Conservation (phyloP, 2,329 filamentous ascomycete genomes). For the Fusarium brevicatenulatum region DNA sequence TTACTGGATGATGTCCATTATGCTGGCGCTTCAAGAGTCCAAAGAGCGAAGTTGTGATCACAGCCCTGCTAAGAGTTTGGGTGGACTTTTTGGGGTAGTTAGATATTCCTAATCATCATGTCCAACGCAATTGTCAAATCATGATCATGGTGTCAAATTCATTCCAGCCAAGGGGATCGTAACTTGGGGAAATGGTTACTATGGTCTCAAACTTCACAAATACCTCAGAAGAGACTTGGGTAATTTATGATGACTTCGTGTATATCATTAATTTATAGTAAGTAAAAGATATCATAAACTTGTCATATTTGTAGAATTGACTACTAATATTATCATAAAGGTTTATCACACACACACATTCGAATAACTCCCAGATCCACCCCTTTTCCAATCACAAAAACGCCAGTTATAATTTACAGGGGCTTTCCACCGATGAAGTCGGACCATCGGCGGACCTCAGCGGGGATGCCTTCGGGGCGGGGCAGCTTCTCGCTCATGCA, state of each 20-base stretch:
- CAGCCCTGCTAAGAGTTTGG: no score
- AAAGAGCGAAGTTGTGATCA: neutral
- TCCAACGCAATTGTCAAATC: neutral
- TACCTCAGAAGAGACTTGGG: no score
- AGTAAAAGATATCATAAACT: neutral
- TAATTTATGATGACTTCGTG: no score
- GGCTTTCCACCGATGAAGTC: slow-evolving; percentile 92
- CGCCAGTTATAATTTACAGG: slow-evolving; percentile 63
- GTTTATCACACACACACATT: slow-evolving; percentile 16
- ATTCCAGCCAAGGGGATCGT: neutral
- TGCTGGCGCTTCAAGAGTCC: neutral
- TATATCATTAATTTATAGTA: neutral
- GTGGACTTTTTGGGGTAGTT: neutral
- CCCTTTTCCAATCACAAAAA: slow-evolving; percentile 39
- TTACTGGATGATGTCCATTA: neutral
- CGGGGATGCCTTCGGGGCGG: slow-evolving; percentile 84
- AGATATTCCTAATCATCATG: neutral
- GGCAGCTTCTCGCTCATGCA: slow-evolving; percentile 98
- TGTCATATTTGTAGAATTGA: neutral
- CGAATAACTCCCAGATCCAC: slow-evolving; percentile 17
- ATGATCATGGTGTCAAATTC: neutral
- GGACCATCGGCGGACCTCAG: slow-evolving; percentile 93
- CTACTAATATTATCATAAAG: slow-evolving; percentile 15
- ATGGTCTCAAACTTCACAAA: no score
- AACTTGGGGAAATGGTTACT: no score